Evolutionary conservation across 2,329 filamentous ascomycete genomes (phyloP).

Genomic region (Neocatenulostroma microsporum): DNA sequence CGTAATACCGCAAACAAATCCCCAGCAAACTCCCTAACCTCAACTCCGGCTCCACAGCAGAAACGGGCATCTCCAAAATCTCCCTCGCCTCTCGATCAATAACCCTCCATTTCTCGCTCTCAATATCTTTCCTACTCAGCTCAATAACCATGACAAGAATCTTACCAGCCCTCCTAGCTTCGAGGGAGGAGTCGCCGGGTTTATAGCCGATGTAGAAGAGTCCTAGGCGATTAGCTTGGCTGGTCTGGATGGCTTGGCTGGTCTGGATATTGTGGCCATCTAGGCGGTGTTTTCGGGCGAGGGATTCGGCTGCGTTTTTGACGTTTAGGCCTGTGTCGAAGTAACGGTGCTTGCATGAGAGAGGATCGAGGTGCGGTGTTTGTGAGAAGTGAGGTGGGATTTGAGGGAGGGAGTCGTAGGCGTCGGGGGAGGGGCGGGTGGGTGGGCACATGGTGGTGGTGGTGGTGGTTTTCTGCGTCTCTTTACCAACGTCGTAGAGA

Average conservation of each 20-base stretch:
- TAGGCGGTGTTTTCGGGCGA: too few relatives aligned
- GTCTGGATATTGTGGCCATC: too few relatives aligned
- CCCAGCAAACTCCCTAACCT: too few relatives aligned
- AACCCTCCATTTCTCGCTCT: conserved; percentile 4
- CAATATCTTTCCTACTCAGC: conserved; percentile 1
- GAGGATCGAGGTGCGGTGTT: conserved; percentile 6
- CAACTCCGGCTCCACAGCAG: too few relatives aligned
- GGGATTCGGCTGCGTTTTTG: too few relatives aligned
- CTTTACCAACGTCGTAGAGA: too few relatives aligned
- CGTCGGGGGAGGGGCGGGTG: conserved; percentile 5
- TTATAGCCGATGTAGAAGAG: conserved; percentile 7
- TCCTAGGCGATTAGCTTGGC: conserved; percentile 1
- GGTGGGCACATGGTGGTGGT: conserved; percentile 4
- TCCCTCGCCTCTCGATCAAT: conserved; percentile 1
- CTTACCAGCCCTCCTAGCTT: conserved; percentile 5
- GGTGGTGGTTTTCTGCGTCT: too few relatives aligned
- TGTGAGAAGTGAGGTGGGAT: conserved; percentile 8
- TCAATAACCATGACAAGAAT: conserved; percentile 12
- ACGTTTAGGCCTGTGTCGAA: not conserved
- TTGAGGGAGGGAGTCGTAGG: conserved; percentile 7
- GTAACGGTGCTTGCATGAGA: conserved; percentile 1
- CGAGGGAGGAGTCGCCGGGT: too few relatives aligned
- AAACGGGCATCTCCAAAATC: too few relatives aligned
- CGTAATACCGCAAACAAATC: too few relatives aligned
- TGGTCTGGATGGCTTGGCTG: too few relatives aligned